These are phyloP conservation scores for Chrysoporthe cubensis DNA, from an alignment of 2,329 filamentous ascomycete species.

Conservation along the genomic window DNA sequence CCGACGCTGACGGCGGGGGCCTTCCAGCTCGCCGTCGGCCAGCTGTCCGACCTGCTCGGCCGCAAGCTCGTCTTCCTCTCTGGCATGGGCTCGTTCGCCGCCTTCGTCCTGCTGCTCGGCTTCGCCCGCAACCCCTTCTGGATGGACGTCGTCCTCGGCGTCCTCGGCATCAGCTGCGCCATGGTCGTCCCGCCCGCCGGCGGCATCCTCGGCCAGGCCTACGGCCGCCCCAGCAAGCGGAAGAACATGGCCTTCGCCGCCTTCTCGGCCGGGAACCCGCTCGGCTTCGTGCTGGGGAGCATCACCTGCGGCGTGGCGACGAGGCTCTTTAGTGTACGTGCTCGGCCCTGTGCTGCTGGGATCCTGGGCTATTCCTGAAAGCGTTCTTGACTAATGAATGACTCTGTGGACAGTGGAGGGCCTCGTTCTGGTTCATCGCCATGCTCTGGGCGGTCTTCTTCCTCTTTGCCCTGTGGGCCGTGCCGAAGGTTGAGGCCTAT, in stretches of 20 bases:
- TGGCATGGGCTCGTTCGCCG: slow-evolving; percentile 62
- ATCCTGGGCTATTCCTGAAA: background rate
- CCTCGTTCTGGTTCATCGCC: slow-evolving; percentile 63
- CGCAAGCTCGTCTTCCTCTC: slow-evolving; percentile 62
- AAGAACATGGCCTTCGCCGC: slow-evolving; percentile 69
- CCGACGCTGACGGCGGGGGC: slow-evolving; percentile 65
- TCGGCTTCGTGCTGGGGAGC: slow-evolving; percentile 48
- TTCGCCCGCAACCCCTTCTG: slow-evolving; percentile 63
- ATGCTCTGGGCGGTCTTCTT: slow-evolving; percentile 67
- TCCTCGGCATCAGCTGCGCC: slow-evolving; percentile 67
- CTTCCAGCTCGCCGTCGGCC: slow-evolving; percentile 69
- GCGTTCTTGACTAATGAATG: background rate
- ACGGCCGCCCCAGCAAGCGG: slow-evolving; percentile 61
- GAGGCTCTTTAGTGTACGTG: slow-evolving; percentile 51
- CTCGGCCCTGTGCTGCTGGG: background rate
- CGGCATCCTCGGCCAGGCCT: slow-evolving; percentile 66
- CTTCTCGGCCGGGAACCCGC: slow-evolving; percentile 51
- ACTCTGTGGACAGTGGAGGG: slow-evolving; percentile 55
- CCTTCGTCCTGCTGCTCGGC: slow-evolving; percentile 60
- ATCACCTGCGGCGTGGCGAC: slow-evolving; percentile 67
- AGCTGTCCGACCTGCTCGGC: slow-evolving; percentile 69
- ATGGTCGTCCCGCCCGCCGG: slow-evolving; percentile 67
- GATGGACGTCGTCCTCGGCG: slow-evolving; percentile 65
- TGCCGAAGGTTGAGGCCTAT: slow-evolving; percentile 58
- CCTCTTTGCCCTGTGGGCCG: slow-evolving; percentile 61